phyloP scores from a whole-genome alignment of 257 asterid species.

The Parsonsia alboflavescens region DNA sequence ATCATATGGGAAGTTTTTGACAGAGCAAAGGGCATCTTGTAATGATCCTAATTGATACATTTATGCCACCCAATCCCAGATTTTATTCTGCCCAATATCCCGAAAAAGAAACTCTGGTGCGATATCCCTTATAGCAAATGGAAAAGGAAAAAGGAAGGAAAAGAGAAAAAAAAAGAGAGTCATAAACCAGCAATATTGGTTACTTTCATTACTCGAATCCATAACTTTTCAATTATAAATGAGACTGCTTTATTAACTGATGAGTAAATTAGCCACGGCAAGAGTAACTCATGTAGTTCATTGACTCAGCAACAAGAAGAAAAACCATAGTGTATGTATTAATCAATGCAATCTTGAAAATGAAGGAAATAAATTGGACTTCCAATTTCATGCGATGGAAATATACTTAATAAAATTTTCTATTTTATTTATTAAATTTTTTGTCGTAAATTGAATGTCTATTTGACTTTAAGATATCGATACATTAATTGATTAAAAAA shows the following conservation, averaged over 20 bases:
- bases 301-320: not conserved
- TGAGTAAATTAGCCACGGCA: too few relatives aligned
- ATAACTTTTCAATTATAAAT: too few relatives aligned
- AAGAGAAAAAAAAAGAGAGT: too few relatives aligned
- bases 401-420: not conserved
- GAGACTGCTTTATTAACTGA: too few relatives aligned
- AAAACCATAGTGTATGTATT: not conserved
- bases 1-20: not conserved
- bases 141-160: too few relatives aligned
- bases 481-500: too few relatives aligned
- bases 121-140: not conserved
- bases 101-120: not conserved
- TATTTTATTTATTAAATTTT: too few relatives aligned
- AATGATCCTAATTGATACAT: not conserved
- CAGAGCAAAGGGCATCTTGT: slow-evolving; percentile 8
- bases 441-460: too few relatives aligned
- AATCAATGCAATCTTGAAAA: not conserved
- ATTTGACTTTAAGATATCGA: too few relatives aligned
- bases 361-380: not conserved
- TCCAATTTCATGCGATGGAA: not conserved
- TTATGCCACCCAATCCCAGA: not conserved
- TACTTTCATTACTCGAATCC: too few relatives aligned
- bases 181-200: too few relatives aligned
- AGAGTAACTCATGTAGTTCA: not conserved
- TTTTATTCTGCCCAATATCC: not conserved